Evolutionary conservation across 331 rosid species (phyloP).

Genomic region (Erythrophleum ivorense): DNA sequence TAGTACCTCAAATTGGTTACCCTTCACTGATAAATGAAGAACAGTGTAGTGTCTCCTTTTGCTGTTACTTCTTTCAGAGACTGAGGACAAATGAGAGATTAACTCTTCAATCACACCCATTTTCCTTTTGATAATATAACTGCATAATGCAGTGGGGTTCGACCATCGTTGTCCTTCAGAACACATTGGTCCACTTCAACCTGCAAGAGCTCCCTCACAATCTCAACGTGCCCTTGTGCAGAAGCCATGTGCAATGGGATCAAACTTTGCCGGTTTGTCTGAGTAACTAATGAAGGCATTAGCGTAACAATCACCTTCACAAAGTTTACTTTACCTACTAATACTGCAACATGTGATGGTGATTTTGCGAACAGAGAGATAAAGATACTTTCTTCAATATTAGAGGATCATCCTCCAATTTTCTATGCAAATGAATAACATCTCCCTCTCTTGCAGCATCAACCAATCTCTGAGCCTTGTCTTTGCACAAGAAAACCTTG

Average conservation of each 20-base stretch:
- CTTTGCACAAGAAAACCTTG: neutral
- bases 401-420: neutral
- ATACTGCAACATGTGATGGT: neutral
- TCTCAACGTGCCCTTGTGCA: constrained; percentile 3
- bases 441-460: neutral
- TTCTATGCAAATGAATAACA: neutral
- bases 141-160: constrained; percentile 17
- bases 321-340: neutral
- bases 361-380: neutral
- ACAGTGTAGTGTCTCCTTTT: constrained; percentile 9
- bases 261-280: neutral
- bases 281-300: neutral
- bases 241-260: constrained; percentile 33
- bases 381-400: neutral
- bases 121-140: neutral
- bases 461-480: neutral
- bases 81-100: neutral
- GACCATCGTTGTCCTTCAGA: neutral
- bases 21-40: neutral
- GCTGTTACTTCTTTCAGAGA: neutral
- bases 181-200: neutral
- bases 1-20: no score
- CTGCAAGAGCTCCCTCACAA: constrained; percentile 5
- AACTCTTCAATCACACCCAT: neutral
- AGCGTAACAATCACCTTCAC: neutral